Conservation (phyloP, 179 eudicot genomes). For the Beta macrorhiza region DNA sequence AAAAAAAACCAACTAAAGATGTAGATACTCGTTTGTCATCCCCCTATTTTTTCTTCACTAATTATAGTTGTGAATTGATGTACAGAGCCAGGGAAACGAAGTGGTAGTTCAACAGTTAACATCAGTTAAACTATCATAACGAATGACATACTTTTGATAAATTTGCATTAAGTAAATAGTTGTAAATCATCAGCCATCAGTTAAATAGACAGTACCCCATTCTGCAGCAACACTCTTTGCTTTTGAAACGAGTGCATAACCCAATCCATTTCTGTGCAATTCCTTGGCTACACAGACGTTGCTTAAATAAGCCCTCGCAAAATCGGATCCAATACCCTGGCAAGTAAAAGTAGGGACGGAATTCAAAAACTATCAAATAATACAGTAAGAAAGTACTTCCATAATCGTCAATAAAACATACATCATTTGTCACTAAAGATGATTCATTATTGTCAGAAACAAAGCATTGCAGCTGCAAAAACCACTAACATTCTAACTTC, state of each 20-base stretch:
- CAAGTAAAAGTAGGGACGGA: slow-evolving; percentile 7
- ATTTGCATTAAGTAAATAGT: not conserved
- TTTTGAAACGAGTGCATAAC: slow-evolving; percentile 55
- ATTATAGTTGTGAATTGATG: not conserved
- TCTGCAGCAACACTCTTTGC: slow-evolving; percentile 71
- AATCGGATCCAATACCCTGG: slow-evolving; percentile 87
- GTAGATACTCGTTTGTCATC: not conserved
- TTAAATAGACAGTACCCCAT: slow-evolving; percentile 57
- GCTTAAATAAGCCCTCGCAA: slow-evolving; percentile 84
- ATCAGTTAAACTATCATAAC: not conserved
- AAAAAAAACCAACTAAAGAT: not conserved
- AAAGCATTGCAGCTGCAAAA: not conserved
- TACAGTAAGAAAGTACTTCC: not conserved
- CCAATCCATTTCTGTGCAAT: slow-evolving; percentile 77
- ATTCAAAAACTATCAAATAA: not conserved
- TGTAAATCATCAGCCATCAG: not conserved
- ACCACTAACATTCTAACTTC: not conserved
- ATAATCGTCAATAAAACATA: not conserved
- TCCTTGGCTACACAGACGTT: slow-evolving; percentile 93
- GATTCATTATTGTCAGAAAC: not conserved
- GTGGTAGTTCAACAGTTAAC: not conserved
- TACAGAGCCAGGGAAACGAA: not conserved
- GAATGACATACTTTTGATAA: not conserved
- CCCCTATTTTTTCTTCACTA: not conserved
- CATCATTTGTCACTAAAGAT: too few relatives aligned